phyloP scores from a whole-genome alignment of 1,284 basidiomycete species.

The Chondrostereum purpureum region DNA sequence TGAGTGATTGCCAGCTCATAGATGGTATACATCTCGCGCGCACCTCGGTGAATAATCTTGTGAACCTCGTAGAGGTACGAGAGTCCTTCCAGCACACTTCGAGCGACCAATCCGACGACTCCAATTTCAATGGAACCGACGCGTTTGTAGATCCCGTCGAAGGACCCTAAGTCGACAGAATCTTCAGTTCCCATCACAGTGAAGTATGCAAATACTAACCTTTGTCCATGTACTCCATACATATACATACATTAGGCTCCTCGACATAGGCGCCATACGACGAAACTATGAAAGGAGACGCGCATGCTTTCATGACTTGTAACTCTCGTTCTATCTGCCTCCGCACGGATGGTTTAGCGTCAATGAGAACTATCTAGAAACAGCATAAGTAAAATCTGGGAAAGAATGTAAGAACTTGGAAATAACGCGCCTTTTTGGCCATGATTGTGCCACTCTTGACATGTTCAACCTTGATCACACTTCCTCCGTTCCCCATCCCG shows the following conservation, averaged over 20 bases:
- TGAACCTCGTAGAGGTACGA: conserved; percentile 98
- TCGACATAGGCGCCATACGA: conserved; percentile 95
- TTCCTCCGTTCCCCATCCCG: conserved; percentile 81
- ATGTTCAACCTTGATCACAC: conserved; percentile 91
- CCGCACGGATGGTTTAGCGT: conserved; percentile 93
- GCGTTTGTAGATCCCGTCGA: conserved; percentile 91
- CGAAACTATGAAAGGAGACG: conserved; percentile 88
- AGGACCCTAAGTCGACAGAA: conserved; percentile 33
- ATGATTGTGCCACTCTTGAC: conserved; percentile 80
- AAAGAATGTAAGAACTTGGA: neutral
- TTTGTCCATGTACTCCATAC: conserved; percentile 97
- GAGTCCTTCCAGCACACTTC: conserved; percentile 86
- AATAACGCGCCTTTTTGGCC: conserved; percentile 82
- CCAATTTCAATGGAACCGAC: conserved; percentile 86
- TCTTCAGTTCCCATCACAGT: neutral
- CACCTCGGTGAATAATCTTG: conserved; percentile 96
- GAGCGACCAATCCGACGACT: conserved; percentile 87
- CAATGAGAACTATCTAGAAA: conserved; percentile 88
- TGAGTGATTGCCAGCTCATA: too few species aligned
- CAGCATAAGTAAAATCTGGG: neutral
- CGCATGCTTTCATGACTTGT: conserved; percentile 97
- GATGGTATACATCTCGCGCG: neutral
- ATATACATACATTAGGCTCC: conserved; percentile 97
- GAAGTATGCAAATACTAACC: conserved; percentile 21
- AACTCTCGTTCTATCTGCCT: conserved; percentile 97